Percentiles rank a stretch among this genome's conserved stretches.
Conservation (phyloP, 495 filamentous ascomycete genomes). For the Hyaloscypha bicolor region DNA sequence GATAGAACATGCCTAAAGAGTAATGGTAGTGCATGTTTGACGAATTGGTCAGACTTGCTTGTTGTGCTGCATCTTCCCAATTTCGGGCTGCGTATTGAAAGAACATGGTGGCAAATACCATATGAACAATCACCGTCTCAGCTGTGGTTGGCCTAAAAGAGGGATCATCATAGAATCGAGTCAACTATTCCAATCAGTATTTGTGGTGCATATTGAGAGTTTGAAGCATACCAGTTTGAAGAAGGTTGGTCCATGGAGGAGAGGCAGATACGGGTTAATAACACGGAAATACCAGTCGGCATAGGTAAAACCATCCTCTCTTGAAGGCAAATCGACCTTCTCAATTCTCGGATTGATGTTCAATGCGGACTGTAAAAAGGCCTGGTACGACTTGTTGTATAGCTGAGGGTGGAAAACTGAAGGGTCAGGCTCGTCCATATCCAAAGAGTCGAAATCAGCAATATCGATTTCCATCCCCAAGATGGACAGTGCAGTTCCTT, state of each 20-base stretch:
- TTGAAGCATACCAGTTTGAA: conserved; percentile 60
- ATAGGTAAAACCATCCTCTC: conserved; percentile 60
- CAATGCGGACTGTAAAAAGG: conserved; percentile 62
- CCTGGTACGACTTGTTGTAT: conserved; percentile 69
- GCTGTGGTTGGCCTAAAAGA: conserved; percentile 59
- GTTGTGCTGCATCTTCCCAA: conserved; percentile 52
- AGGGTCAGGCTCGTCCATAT: conserved; percentile 61
- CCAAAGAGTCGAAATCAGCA: conserved; percentile 65
- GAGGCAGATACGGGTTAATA: conserved; percentile 69
- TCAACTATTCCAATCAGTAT: conserved; percentile 45
- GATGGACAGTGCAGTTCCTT: conserved; percentile 71
- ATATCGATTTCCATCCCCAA: conserved; percentile 79
- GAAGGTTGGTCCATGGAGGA: conserved; percentile 72
- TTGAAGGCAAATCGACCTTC: conserved; percentile 58
- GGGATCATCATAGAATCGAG: conserved; percentile 63
- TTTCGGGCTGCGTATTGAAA: conserved; percentile 72
- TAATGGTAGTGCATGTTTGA: conserved; percentile 80
- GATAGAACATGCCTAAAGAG: conserved; percentile 64
- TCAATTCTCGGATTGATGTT: conserved; percentile 56
- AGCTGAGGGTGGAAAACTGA: conserved; percentile 44
- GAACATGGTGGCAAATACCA: conserved; percentile 75
- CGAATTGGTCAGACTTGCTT: conserved; percentile 53
- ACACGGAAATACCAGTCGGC: conserved; percentile 73
- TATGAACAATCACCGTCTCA: conserved; percentile 72
- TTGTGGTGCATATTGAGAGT: conserved; percentile 9